Evolutionary conservation across 2,329 filamentous ascomycete genomes (phyloP), one percentile per base, ranked within the genome.

Genomic region (Aspergillus udagawae): DNA sequence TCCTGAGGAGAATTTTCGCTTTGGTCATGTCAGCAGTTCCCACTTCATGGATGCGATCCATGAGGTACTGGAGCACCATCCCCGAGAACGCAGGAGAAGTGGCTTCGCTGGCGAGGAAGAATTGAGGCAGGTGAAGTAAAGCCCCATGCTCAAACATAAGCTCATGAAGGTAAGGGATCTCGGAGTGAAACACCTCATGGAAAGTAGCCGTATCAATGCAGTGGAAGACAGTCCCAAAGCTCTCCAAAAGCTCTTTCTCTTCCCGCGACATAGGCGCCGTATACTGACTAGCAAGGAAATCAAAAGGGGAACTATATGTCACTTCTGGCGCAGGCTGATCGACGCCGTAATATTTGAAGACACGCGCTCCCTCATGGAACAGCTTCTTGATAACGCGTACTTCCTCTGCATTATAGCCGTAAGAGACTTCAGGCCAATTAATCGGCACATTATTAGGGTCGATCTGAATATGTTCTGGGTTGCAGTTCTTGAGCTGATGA

Each of bases 161-260:
- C 62, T 96, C 89, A 73, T 99, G 97, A 41, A 99, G 85, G 73
- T 91, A 91, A 41, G 93, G 93, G 59, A 99, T 97, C 77, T 97
- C 94, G 59, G 92, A 91, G 71, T 96, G 91, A 73, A 99, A 99
- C 44, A 99, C 92, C 77, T 99, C 94, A 68, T 99, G 92, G 71
- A 99, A 99, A 0, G 93, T 97, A 10, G 95, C 94, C 1, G 94
- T 94, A 70, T 99, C 94, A 62, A 99, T 94, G 75, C 93, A 95
- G 72, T 99, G 94, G 71, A 99, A 99, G 28, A 99, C 92, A 0
- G 94, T 97, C 2, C 93, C 94, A 72, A 99, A 99, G 2, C 91
- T 96, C 78, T 99, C 95, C 6, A 99, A 82, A 8, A 99, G 82
- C 54, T 99, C 94, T 73, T 99, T 99, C 74, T 99, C 95, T 70